Evolutionary conservation across 164 flowering plant genomes (phyloP).

Genomic region (Hamamelis virginiana): DNA sequence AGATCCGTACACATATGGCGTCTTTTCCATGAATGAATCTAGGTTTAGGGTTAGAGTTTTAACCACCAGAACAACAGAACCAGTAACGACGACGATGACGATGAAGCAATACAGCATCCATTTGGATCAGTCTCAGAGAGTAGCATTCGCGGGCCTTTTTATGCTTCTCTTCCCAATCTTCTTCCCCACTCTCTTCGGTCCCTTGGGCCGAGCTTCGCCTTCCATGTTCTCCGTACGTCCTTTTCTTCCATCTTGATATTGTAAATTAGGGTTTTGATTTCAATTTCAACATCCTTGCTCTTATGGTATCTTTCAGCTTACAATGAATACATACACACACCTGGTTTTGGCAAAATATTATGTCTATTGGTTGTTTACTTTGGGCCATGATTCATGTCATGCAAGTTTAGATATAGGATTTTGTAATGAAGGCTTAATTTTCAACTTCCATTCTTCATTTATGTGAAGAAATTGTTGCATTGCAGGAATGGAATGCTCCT

Average conservation of each 20-base stretch:
- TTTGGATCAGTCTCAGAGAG: slow-evolving; percentile 23
- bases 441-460: no score
- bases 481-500: slow-evolving; percentile 89
- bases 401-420: no score
- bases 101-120: slow-evolving; percentile 2
- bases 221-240: slow-evolving; percentile 45
- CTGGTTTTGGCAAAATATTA: no score
- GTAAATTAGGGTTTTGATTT: not conserved
- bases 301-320: no score
- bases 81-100: slow-evolving; percentile 1
- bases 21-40: not conserved
- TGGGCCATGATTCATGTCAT: no score
- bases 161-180: slow-evolving; percentile 34
- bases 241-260: not conserved
- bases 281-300: not conserved
- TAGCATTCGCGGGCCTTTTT: slow-evolving; percentile 30
- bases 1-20: not conserved
- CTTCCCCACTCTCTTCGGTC: slow-evolving; percentile 40
- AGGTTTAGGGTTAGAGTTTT: not conserved
- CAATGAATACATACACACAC: no score
- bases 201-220: slow-evolving; percentile 46
- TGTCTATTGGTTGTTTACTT: no score
- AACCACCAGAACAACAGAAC: not conserved
- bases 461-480: not conserved
- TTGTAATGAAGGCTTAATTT: no score